These are phyloP conservation scores for Verticillium nubilum DNA, from an alignment of 2,329 filamentous ascomycete species.

Conservation along the genomic window DNA sequence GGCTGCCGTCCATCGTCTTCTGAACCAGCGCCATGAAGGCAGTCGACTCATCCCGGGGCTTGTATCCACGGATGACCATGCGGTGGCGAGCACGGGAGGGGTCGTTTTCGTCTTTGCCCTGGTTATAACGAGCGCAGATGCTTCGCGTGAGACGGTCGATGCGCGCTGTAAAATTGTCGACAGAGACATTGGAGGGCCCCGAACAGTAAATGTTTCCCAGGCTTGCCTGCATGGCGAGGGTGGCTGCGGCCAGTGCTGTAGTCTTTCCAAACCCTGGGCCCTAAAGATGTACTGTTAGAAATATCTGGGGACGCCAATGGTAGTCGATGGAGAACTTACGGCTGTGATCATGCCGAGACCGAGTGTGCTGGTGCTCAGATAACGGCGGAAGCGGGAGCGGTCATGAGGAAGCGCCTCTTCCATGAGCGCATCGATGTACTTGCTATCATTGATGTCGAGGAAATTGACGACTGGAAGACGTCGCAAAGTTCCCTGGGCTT, in stretches of 20 bases:
- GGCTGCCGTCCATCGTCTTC: neutral
- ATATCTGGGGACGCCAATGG: too few relatives aligned
- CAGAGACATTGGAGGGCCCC: conserved; percentile 10
- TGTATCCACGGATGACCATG: conserved; percentile 5
- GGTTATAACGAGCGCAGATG: neutral
- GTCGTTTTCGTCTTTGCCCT: neutral
- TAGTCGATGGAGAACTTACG: too few relatives aligned
- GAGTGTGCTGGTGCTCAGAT: neutral
- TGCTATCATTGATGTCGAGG: neutral
- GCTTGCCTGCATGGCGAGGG: conserved; percentile 5
- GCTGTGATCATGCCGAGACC: conserved; percentile 3
- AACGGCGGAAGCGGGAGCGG: neutral
- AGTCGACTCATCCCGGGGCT: neutral
- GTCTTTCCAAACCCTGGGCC: conserved; percentile 14
- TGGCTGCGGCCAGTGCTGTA: neutral
- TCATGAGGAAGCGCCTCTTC: neutral
- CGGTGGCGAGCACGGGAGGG: neutral
- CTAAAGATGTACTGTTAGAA: too few relatives aligned
- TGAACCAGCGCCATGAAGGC: conserved; percentile 4
- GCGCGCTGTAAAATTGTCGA: conserved; percentile 13
- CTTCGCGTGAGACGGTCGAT: neutral
- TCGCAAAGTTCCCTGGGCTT: too few relatives aligned
- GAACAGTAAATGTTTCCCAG: conserved; percentile 7
- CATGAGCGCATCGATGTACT: neutral
- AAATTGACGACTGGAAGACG: neutral